Percentiles rank a stretch among this genome's conserved stretches.
Conservation (phyloP, 176 grass and related monocot species). For the Eragrostis nindensis region DNA sequence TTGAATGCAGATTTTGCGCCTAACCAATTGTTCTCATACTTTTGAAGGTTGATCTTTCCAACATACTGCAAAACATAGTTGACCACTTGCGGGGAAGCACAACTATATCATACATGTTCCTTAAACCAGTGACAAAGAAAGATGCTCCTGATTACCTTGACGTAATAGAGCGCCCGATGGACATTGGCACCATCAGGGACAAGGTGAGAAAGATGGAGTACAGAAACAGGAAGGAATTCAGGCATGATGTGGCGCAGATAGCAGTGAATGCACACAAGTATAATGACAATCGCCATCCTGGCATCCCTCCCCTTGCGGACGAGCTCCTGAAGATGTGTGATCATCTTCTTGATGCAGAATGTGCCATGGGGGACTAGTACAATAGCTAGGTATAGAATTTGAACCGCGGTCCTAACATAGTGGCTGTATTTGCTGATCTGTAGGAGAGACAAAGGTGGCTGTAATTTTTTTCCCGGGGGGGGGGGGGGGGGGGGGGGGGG, state of each 20-base stretch:
- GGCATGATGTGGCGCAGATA: constrained; percentile 83
- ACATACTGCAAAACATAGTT: constrained; percentile 82
- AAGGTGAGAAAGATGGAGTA: constrained; percentile 93
- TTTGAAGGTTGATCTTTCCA: constrained; percentile 89
- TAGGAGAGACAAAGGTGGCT: constrained; percentile 6
- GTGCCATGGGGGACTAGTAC: constrained; percentile 48
- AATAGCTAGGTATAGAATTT: constrained; percentile 18
- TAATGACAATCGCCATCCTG: constrained; percentile 64
- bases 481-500: no score
- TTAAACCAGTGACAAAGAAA: constrained; percentile 95
- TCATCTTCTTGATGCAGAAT: constrained; percentile 63
- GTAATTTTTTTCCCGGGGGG: no score
- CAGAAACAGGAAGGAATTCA: constrained; percentile 73
- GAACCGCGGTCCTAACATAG: constrained; percentile 41
- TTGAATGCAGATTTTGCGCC: no score
- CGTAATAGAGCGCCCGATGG: constrained; percentile 66
- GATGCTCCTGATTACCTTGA: constrained; percentile 87
- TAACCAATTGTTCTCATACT: constrained; percentile 15
- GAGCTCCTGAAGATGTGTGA: constrained; percentile 66
- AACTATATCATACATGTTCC: constrained; percentile 61
- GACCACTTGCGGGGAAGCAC: constrained; percentile 48
- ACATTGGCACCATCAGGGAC: constrained; percentile 88
- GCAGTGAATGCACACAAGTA: constrained; percentile 72
- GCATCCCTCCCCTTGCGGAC: constrained; percentile 86
- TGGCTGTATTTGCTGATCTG: constrained; percentile 39